Percentiles rank a stretch among this genome's conserved stretches.
phyloP scores from a whole-genome alignment of 1,284 basidiomycete species.

The Cerioporus squamosus region DNA sequence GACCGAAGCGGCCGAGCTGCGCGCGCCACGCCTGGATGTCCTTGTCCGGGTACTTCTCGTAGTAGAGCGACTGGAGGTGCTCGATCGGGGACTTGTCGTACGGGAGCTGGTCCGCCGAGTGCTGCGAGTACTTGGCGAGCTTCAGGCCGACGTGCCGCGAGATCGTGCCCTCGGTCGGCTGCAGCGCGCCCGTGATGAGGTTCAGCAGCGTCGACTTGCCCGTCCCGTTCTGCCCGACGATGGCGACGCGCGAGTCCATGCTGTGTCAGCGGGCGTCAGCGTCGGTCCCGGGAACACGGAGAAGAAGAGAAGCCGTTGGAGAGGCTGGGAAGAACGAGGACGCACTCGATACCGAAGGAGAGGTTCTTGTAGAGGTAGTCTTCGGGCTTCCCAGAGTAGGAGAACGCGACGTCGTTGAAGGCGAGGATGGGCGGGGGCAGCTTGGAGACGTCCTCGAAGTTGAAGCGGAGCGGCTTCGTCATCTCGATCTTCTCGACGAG shows the following conservation, averaged over 20 bases:
- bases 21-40: conserved; percentile 92
- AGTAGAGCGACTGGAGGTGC: conserved; percentile 87
- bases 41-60: conserved; percentile 92
- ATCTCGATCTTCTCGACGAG: conserved; percentile 89
- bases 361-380: conserved; percentile 91
- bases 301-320: background rate
- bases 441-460: conserved; percentile 95
- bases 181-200: conserved; percentile 87
- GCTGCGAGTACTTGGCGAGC: conserved; percentile 97
- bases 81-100: conserved; percentile 94
- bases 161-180: conserved; percentile 85
- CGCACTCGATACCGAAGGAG: conserved; percentile 93
- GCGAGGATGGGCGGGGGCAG: conserved; percentile 98
- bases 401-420: conserved; percentile 93
- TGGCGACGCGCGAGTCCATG: conserved; percentile 96
- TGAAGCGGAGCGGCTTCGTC: conserved; percentile 81
- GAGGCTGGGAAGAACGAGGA: conserved; percentile 14
- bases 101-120: conserved; percentile 97
- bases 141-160: conserved; percentile 91
- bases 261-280: conserved; percentile 40
- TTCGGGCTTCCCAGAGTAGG: conserved; percentile 88
- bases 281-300: too few relatives aligned
- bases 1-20: conserved; percentile 95
- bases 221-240: conserved; percentile 98
- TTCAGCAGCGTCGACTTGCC: conserved; percentile 98